Base-by-base conservation (phyloP, 495 filamentous ascomycete species). In the Articulospora tetracladia region DNA sequence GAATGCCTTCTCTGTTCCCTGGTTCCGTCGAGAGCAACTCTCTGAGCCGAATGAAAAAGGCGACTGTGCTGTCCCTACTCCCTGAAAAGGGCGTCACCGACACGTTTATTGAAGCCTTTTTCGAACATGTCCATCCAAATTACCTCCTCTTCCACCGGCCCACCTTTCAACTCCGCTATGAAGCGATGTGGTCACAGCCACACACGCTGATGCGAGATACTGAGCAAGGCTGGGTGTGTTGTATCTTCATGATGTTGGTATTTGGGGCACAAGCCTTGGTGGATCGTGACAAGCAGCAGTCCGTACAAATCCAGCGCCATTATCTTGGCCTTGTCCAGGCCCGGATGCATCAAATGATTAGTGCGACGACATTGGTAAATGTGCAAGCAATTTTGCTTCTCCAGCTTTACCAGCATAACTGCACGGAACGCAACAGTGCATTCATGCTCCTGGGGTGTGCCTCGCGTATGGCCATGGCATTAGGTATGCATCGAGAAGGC, bases 401-500 rank as follows among this genome's bases (percentile, higher is more conserved):
- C 2, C 68, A 74, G 25, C 64, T 78, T 23, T 75, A 78, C 55
- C 72, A 74, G 27, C 76, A 80, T 59, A 80, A 80, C 50, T 72
- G 69, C 49, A 75, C 74, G 10, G 69, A 73, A 32, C 60, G 72
- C n/a, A 75, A 72, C 39, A 68, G 68, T 51, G 68, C 75, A 0
- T 80, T 76, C 72, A 76, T 72, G 41, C 61, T 79, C 11, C 68
- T 77, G 8, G 77, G 77, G 0, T 70, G 70, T 20, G 76, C 75
- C 0, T 69, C 71, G 6, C 68, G 76, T 15, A 70, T 80, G 51
- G 74, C 77, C 23, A 70, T 78, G 53, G 76, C 76, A 27, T 64
- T 80, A 6, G 77, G 77, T 8, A 73, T 80, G 66, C 77, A 80
- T 48, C 71, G 76, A 0, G 75, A 76, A 62, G 74, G 72, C 23